phyloP scores from a whole-genome alignment of 768 basidiomycete species.

The Leccinum ochraceum region DNA sequence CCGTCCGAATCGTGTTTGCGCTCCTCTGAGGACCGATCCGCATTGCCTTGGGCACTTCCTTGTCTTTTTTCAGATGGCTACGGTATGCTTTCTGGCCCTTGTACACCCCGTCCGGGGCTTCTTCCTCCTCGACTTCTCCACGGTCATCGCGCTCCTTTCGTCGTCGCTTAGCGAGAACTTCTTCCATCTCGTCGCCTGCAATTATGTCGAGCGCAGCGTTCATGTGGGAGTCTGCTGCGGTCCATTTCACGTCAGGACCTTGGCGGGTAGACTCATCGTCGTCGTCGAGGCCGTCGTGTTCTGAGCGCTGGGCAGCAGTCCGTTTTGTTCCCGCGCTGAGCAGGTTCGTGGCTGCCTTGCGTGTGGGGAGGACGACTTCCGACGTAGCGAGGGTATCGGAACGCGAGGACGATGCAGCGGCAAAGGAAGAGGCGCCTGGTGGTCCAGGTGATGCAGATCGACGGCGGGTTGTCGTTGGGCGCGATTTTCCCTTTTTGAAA shows the following conservation, averaged over 20 bases:
- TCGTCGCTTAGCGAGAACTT: slow-evolving; percentile 68
- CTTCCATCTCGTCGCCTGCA: slow-evolving; percentile 81
- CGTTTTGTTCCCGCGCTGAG: slow-evolving; percentile 78
- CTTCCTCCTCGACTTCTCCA: slow-evolving; percentile 55
- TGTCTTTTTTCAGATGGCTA: slow-evolving; percentile 76
- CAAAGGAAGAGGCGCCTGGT: slow-evolving; percentile 22
- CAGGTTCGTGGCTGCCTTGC: slow-evolving; percentile 66
- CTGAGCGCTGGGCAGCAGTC: slow-evolving; percentile 48
- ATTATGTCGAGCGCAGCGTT: slow-evolving; percentile 74
- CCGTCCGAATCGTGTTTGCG: slow-evolving; percentile 83
- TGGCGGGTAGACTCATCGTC: slow-evolving; percentile 45
- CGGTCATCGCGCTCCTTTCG: slow-evolving; percentile 54
- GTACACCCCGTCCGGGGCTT: slow-evolving; percentile 77
- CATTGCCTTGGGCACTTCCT: slow-evolving; percentile 87
- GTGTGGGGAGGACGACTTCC: slow-evolving; percentile 75
- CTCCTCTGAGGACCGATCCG: slow-evolving; percentile 77
- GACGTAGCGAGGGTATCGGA: slow-evolving; percentile 34
- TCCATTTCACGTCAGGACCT: slow-evolving; percentile 75
- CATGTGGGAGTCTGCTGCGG: slow-evolving; percentile 71
- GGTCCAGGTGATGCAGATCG: slow-evolving; percentile 63
- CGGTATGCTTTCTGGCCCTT: slow-evolving; percentile 82
- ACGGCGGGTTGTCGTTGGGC: slow-evolving; percentile 75
- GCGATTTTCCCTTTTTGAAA: slow-evolving; percentile 82
- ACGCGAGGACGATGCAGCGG: slow-evolving; percentile 25
- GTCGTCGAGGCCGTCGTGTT: slow-evolving; percentile 40